phyloP scores from a whole-genome alignment of 352 stramenopile species.

The Phytophthora hybrid region DNA sequence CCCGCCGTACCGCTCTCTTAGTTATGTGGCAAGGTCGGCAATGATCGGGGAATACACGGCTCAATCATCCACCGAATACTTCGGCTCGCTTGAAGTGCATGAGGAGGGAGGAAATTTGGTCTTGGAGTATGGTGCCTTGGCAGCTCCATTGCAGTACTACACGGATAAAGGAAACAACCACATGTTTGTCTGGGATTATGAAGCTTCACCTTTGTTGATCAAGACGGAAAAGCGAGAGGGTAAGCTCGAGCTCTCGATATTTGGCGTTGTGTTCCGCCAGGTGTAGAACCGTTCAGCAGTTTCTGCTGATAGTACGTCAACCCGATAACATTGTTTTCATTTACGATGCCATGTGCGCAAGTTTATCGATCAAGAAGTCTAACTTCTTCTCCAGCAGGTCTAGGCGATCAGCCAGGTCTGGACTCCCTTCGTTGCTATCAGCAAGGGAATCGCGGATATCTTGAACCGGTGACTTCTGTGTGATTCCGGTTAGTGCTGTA shows the following conservation, averaged over 20 bases:
- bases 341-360: background rate
- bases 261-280: constrained; percentile 42
- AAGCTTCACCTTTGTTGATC: constrained; percentile 19
- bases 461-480: constrained; percentile 11
- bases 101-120: constrained; percentile 25
- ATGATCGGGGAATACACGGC: constrained; percentile 59
- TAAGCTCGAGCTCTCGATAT: constrained; percentile 28
- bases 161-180: constrained; percentile 30
- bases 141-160: constrained; percentile 41
- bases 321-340: too few species aligned
- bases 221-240: constrained; percentile 25
- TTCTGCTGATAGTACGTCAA: constrained; percentile 1
- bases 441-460: background rate
- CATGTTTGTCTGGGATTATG: constrained; percentile 41
- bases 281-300: constrained; percentile 16
- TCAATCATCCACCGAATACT: constrained; percentile 49
- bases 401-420: constrained; percentile 14
- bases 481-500: constrained; percentile 8
- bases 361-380: constrained; percentile 32
- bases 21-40: constrained; percentile 26
- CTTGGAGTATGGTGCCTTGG: constrained; percentile 37
- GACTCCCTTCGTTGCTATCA: background rate
- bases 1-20: constrained; percentile 36
- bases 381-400: constrained; percentile 28
- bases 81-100: constrained; percentile 42